Evolutionary conservation across 257 asterid genomes (phyloP).

Genomic region (Gentiana straminea): DNA sequence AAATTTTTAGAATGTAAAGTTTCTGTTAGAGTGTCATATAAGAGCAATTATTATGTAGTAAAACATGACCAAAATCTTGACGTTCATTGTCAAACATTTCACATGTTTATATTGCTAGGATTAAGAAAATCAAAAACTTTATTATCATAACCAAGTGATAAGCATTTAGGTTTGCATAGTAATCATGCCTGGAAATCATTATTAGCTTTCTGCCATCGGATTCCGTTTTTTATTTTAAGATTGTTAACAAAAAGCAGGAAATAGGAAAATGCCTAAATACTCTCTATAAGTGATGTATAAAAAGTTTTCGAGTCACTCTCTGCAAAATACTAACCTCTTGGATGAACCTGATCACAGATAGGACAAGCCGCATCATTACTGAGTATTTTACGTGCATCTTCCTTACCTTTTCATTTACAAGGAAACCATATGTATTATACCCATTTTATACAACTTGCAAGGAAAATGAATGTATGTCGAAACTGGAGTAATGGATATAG

Average conservation of each 20-base stretch:
- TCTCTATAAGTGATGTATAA: not conserved
- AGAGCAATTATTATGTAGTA: not conserved
- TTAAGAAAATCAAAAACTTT: not conserved
- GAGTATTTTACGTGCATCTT: conserved; percentile 83
- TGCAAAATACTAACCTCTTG: conserved; percentile 44
- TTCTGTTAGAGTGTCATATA: conserved; percentile 1
- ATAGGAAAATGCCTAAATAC: conserved; percentile 1
- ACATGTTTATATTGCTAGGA: not conserved
- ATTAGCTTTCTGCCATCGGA: not conserved
- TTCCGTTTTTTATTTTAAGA: not conserved
- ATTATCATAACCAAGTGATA: conserved; percentile 1
- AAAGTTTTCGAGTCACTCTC: not conserved
- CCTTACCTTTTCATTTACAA: conserved; percentile 58
- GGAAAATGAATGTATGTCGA: too few relatives aligned
- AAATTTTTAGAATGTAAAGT: conserved; percentile 20
- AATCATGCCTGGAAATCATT: not conserved
- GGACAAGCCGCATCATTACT: conserved; percentile 89
- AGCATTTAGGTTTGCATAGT: conserved; percentile 1
- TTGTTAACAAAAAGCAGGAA: not conserved
- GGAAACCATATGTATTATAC: conserved; percentile 21
- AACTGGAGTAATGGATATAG: too few relatives aligned
- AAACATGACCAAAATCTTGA: not conserved
- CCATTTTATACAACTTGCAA: too few relatives aligned
- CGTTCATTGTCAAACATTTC: not conserved
- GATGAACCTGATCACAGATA: conserved; percentile 95